Conservation (phyloP, 2,329 filamentous ascomycete genomes). For the Cyclaneusma minus region DNA sequence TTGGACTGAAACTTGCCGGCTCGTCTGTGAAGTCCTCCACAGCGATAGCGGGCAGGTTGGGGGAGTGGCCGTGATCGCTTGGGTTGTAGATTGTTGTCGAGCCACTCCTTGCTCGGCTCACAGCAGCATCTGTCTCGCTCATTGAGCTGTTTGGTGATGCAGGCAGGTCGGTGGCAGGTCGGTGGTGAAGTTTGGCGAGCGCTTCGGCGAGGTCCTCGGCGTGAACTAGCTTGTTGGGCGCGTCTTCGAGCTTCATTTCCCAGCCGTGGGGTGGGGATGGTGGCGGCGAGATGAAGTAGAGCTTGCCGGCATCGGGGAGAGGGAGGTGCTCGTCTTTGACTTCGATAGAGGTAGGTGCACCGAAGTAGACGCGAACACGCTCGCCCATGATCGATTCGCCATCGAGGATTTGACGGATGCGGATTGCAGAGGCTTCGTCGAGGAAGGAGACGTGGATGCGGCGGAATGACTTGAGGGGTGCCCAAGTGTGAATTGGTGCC, state of each 20-base stretch:
- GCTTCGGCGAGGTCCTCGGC: conserved; percentile 54
- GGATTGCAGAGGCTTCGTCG: conserved; percentile 51
- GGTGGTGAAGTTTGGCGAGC: conserved; percentile 42
- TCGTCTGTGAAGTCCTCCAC: conserved; percentile 53
- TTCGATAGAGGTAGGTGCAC: conserved; percentile 42
- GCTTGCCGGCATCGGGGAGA: conserved; percentile 54
- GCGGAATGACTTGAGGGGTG: conserved; percentile 68
- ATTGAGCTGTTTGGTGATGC: conserved; percentile 26
- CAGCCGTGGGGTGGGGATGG: conserved; percentile 54
- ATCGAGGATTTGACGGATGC: conserved; percentile 58
- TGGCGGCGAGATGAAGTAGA: conserved; percentile 59
- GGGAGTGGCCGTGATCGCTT: conserved; percentile 34
- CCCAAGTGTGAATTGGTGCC: conserved; percentile 63
- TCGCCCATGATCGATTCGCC: conserved; percentile 59
- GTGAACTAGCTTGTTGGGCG: conserved; percentile 54
- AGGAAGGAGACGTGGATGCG: conserved; percentile 71
- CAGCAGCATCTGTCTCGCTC: conserved; percentile 8
- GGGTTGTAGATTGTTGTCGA: conserved; percentile 54
- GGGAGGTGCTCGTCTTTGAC: conserved; percentile 40
- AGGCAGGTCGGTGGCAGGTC: conserved; percentile 19
- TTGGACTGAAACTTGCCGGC: conserved; percentile 25
- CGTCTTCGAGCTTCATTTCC: conserved; percentile 52
- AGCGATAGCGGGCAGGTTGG: conserved; percentile 45
- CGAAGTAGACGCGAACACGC: conserved; percentile 53
- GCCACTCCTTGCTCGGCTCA: conserved; percentile 31